Percentiles rank a stretch among this genome's conserved stretches.
These are phyloP conservation scores for Comarum palustre DNA, from an alignment of 306 rosid genomes.

Conservation along the genomic window DNA sequence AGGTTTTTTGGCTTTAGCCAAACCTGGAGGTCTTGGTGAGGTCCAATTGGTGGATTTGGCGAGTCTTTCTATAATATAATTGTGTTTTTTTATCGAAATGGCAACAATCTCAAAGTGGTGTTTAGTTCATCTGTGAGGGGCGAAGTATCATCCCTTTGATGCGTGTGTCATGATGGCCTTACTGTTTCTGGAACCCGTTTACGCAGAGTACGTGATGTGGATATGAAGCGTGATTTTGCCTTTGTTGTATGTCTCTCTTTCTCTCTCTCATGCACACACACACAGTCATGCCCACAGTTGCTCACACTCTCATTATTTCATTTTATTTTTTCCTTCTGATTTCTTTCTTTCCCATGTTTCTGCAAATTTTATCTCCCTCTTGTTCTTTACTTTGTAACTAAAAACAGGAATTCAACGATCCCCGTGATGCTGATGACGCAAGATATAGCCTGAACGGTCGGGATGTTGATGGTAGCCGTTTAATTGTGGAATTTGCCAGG, in stretches of 20 bases:
- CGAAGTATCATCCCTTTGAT: slow-evolving; percentile 55
- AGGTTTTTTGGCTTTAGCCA: slow-evolving; percentile 59
- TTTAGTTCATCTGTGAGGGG: slow-evolving; percentile 58
- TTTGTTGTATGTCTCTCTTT: slow-evolving; percentile 45
- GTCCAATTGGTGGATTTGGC: slow-evolving; percentile 58
- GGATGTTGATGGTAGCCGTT: slow-evolving; percentile 44
- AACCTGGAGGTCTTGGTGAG: slow-evolving; percentile 61
- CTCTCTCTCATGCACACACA: background rate
- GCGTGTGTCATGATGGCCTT: slow-evolving; percentile 54
- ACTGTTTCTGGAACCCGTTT: slow-evolving; percentile 54
- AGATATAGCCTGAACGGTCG: slow-evolving; percentile 46
- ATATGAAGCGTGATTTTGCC: slow-evolving; percentile 56
- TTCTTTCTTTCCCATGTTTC: background rate
- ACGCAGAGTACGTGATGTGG: slow-evolving; percentile 62
- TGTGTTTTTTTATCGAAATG: slow-evolving; percentile 53
- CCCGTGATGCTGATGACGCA: slow-evolving; percentile 53
- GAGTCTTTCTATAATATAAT: slow-evolving; percentile 56
- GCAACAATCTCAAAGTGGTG: slow-evolving; percentile 52
- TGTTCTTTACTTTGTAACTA: slow-evolving; percentile 4
- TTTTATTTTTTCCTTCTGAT: background rate
- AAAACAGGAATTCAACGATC: slow-evolving; percentile 39
- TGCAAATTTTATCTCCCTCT: slow-evolving; percentile 13
- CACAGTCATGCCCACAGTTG: background rate
- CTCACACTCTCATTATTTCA: background rate
- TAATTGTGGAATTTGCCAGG: slow-evolving; percentile 45